These are phyloP conservation scores for Pseudonectria buxi DNA, from an alignment of 2,329 filamentous ascomycete genomes.

Conservation along the genomic window DNA sequence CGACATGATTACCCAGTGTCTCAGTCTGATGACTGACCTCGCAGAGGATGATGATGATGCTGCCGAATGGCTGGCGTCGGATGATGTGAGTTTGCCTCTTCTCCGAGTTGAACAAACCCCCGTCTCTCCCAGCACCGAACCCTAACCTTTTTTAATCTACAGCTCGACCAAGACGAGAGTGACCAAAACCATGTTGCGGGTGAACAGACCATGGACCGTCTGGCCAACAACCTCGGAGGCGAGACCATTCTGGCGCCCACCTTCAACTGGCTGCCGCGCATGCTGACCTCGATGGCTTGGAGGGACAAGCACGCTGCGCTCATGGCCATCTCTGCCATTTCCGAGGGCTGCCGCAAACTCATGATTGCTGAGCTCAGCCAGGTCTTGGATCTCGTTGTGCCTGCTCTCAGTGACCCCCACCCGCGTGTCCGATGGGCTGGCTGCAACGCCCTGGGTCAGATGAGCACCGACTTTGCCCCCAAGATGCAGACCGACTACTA, in stretches of 20 bases:
- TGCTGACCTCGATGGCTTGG: constrained; percentile 96
- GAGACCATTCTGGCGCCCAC: constrained; percentile 85
- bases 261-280: constrained; percentile 92
- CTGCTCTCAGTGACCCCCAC: constrained; percentile 81
- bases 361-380: constrained; percentile 95
- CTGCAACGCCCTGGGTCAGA: constrained; percentile 97
- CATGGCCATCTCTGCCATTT: constrained; percentile 98
- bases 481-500: constrained; percentile 98
- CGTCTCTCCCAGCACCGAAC: not conserved
- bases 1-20: constrained; percentile 97
- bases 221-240: constrained; percentile 97
- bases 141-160: not conserved
- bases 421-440: constrained; percentile 94
- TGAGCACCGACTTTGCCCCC: constrained; percentile 98
- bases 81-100: constrained; percentile 60
- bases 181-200: constrained; percentile 96
- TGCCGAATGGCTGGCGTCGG: constrained; percentile 83
- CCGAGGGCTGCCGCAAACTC: constrained; percentile 89
- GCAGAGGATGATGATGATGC: constrained; percentile 93
- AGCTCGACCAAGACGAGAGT: constrained; percentile 92
- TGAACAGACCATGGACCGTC: constrained; percentile 95
- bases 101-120: no score
- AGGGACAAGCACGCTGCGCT: constrained; percentile 91
- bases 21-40: constrained; percentile 97
- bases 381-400: constrained; percentile 89